Evolutionary conservation across 2,329 filamentous ascomycete genomes (phyloP), one percentile per base, ranked within the genome.

Genomic region (Aspergillus sp.): DNA sequence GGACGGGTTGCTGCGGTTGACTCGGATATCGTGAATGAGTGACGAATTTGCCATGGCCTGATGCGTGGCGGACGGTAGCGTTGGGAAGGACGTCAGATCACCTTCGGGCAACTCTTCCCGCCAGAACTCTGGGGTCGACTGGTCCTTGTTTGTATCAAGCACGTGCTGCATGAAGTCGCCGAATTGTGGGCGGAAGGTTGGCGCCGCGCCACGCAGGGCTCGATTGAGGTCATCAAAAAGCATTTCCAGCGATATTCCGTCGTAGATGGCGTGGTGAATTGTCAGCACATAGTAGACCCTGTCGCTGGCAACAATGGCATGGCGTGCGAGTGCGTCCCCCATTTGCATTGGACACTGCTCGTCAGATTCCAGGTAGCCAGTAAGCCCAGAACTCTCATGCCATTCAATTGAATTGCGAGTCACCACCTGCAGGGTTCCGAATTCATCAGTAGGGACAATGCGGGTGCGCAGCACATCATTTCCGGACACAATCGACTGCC

Each of bases 181-280:
- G 37, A 44, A 52, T 37, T 37, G 45, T 27, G 26, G 46, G 32
- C 33, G 40, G 25, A 17, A 40, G 39, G 48, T 46, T 44, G n/a
- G 29, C 4, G 31, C 11, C 11, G 17, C 24, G 22, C 30, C 35
- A 15, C 38, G 26, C 2, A 39, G 20, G 3, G 32, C 30, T 14
- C 39, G 31, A 2, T 35, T 24, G 4, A 43, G 16, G 13, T 42
- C 34, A 10, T 41, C 33, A 17, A 35, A 33, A 2, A 40, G 22
- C 26, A 44, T 35, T 11, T 34, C 24, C 20, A 44, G 5, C 1
- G 37, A 43, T 29, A 34, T 19, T 2, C 63, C 65, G 41, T 68
- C 65, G 34, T 67, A 67, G 4, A 67, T 43, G 5, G 59, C 60
- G 33, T 67, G 64, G 36, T 68, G 64, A 33, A 61, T 55, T 0